Evolutionary conservation across 2,329 filamentous ascomycete genomes (phyloP).

Genomic region (Periglandula ipomoeae): DNA sequence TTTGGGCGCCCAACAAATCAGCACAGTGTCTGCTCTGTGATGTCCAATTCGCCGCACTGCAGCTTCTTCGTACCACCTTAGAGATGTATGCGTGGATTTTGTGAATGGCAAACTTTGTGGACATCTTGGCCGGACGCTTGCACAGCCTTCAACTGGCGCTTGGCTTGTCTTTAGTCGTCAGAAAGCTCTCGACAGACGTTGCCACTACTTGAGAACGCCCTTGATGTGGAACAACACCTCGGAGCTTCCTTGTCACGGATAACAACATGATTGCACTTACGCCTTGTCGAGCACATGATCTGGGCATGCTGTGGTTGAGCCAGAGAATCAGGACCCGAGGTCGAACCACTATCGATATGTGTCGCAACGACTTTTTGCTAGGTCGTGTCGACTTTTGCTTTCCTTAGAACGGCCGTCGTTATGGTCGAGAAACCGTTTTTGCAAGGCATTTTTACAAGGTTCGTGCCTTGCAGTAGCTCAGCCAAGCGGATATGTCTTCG

Average conservation of each 20-base stretch:
- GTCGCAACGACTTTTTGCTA: no score
- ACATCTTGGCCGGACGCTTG: not conserved
- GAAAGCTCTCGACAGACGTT: not conserved
- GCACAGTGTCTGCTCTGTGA: no score
- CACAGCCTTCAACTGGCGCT: not conserved
- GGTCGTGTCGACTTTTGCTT: no score
- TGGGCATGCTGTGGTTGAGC: not conserved
- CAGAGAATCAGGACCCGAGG: not conserved
- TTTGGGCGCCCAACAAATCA: not conserved
- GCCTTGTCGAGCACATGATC: not conserved
- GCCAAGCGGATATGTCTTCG: not conserved
- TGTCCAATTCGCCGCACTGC: not conserved
- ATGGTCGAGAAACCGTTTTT: not conserved
- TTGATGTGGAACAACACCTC: not conserved
- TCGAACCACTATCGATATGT: no score
- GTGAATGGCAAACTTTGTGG: not conserved
- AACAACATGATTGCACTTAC: not conserved
- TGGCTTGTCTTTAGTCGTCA: not conserved
- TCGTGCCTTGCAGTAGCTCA: slow-evolving; percentile 5
- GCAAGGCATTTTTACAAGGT: not conserved
- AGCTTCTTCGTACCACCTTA: not conserved
- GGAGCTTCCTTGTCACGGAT: not conserved
- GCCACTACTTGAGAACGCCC: no score
- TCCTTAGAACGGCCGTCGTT: no score
- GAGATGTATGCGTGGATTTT: not conserved